Evolutionary conservation across 352 stramenopile genomes (phyloP), one percentile per base, ranked within the genome.

Genomic region (Pythium scleroteichum): DNA sequence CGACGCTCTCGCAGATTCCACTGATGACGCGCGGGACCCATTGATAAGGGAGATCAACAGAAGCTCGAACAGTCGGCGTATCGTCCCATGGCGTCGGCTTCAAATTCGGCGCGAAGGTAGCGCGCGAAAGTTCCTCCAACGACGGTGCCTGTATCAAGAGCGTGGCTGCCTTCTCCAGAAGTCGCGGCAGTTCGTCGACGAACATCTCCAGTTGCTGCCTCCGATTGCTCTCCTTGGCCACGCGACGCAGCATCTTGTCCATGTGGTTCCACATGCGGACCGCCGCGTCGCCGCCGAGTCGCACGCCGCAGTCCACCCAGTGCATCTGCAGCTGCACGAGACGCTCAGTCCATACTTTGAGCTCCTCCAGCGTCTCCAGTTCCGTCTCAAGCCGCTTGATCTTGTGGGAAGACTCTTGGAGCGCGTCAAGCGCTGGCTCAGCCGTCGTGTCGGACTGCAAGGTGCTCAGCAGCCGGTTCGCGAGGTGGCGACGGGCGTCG

Each of bases 191-290:
- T 24, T 61, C 44, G 12, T 52, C 16, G 22, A 50, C 19, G n/a
- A 69, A 23, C 0, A 57, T n/a, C 14, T 24, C 24, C 20, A 69
- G 55, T 45, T 69, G 54, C 33, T 40, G 40, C 42, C n/a, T 26
- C 1, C 9, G 32, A 14, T 54, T 48, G 2, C 9, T n/a, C 22
- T 53, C 9, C 7, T 19, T 17, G 4, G 40, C 14, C 13, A 59
- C 48, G 32, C 41, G 23, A 2, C 39, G 47, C 2, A 64, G 42
- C 27, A 69, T n/a, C 19, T 22, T 39, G 32, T 69, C 46, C 12
- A 69, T 48, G 16, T 38, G 53, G n/a, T 69, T 29, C 62, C 62
- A 69, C 7, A 69, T 19, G n/a, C 47, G 39, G 29, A 63, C 8
- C 13, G 62, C 62, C 1, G 48, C 41, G 32, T 22, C 48, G 32